Conservation (phyloP, 2,329 filamentous ascomycete genomes). For the Talaromyces atroroseus region DNA sequence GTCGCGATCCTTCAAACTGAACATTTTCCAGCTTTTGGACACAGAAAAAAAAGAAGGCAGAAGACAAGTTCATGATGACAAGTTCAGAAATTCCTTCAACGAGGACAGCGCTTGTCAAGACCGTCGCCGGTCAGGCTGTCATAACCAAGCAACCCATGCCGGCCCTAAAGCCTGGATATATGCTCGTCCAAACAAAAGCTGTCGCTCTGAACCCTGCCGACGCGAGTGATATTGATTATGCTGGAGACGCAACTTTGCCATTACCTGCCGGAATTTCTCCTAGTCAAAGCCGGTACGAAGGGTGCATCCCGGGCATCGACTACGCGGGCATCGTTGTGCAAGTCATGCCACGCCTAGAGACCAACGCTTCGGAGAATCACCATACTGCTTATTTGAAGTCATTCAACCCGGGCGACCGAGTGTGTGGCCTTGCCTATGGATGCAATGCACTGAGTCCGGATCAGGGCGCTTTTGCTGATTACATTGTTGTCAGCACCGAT, state of each 20-base stretch:
- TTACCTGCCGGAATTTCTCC: not conserved
- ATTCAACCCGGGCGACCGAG: constrained; percentile 27
- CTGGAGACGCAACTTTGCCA: not conserved
- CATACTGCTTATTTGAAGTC: not conserved
- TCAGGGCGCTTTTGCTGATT: constrained; percentile 34
- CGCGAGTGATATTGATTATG: not conserved
- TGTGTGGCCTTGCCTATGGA: constrained; percentile 30
- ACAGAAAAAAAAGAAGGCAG: not conserved
- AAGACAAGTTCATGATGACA: not conserved
- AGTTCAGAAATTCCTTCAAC: not conserved
- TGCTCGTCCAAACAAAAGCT: not conserved
- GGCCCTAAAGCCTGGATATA: not conserved
- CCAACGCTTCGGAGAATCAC: not conserved
- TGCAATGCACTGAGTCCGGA: constrained; percentile 22
- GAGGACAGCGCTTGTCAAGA: constrained; percentile 1
- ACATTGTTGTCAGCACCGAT: constrained; percentile 21
- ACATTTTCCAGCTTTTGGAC: not conserved
- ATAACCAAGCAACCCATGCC: constrained; percentile 1
- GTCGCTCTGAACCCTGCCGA: not conserved
- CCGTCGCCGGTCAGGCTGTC: not conserved
- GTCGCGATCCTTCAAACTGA: not conserved
- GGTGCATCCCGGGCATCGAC: not conserved
- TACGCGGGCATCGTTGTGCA: constrained; percentile 2
- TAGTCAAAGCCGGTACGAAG: not conserved
- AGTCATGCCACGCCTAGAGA: not conserved